These are phyloP conservation scores for Sporothrix schenckii DNA, from an alignment of 2,329 filamentous ascomycete genomes.

Conservation along the genomic window DNA sequence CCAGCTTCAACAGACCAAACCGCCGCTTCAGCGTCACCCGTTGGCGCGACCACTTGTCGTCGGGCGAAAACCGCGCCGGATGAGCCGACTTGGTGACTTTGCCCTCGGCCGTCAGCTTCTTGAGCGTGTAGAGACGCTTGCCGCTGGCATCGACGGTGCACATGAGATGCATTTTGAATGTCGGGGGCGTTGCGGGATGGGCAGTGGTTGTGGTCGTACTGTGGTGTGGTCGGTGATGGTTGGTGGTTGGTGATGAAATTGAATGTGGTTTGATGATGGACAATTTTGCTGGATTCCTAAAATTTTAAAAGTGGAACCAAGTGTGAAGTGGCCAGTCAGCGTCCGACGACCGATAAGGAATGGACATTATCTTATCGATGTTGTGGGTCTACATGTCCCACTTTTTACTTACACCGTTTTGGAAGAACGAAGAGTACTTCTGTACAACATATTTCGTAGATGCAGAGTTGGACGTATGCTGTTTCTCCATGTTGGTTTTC, in stretches of 20 bases:
- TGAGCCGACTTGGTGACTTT: slow-evolving; percentile 95
- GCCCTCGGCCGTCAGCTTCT: slow-evolving; percentile 75
- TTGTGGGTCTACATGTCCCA: not conserved
- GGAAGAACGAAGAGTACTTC: not conserved
- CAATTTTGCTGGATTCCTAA: not conserved
- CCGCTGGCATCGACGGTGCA: slow-evolving; percentile 81
- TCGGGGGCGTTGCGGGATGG: not conserved
- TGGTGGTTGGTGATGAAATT: not conserved
- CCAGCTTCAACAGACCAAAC: slow-evolving; percentile 74
- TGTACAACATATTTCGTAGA: too few relatives aligned
- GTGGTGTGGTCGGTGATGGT: not conserved
- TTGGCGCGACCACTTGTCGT: slow-evolving; percentile 98
- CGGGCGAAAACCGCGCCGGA: slow-evolving; percentile 93
- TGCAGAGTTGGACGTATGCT: not conserved
- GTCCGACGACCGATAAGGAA: not conserved
- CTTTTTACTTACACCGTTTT: slow-evolving; percentile 22
- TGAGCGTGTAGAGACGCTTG: slow-evolving; percentile 92
- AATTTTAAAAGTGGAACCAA: slow-evolving; percentile 21
- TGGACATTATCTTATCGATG: not conserved
- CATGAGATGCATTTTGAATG: slow-evolving; percentile 63
- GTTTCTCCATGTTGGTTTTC: not conserved
- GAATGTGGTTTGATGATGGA: too few relatives aligned
- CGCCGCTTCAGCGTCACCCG: slow-evolving; percentile 93
- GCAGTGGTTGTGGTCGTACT: not conserved
- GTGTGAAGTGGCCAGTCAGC: not conserved